Conservation (phyloP, 305 asterid genomes). For the Rubia balearica region DNA sequence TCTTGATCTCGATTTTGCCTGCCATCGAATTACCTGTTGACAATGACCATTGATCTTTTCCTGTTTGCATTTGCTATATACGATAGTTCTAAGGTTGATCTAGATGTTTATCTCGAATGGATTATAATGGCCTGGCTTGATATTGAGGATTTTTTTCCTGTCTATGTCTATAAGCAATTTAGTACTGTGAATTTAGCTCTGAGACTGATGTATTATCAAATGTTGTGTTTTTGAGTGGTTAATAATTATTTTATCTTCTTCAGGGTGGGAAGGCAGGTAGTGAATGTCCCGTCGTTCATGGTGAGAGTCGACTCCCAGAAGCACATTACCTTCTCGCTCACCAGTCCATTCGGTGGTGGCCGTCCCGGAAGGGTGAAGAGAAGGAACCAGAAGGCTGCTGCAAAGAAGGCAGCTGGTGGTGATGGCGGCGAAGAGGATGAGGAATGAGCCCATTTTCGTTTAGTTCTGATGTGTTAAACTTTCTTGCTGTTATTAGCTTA, state of each 20-base stretch:
- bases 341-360: neutral
- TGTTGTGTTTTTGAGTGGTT: neutral
- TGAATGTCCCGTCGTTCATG: neutral
- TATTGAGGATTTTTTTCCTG: too few species aligned
- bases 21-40: neutral
- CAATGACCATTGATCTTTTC: neutral
- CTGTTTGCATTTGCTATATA: neutral
- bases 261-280: neutral
- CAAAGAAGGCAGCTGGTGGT: neutral
- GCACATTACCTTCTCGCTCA: neutral
- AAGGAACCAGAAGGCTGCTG: neutral
- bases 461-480: neutral
- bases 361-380: conserved; percentile 1
- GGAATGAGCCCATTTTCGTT: neutral
- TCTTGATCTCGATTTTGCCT: neutral
- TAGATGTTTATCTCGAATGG: neutral
- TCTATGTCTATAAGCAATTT: too few species aligned
- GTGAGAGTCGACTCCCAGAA: neutral
- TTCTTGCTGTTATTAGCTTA: neutral
- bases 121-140: too few species aligned
- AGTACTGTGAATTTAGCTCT: neutral
- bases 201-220: neutral
- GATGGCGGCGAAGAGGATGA: neutral
- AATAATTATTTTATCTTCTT: neutral
- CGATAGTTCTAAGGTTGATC: neutral